A percentile compares a stretch with the other conserved stretches of the same genome.
phyloP scores from a whole-genome alignment of 768 basidiomycete species.

The Grammothele lineata region DNA sequence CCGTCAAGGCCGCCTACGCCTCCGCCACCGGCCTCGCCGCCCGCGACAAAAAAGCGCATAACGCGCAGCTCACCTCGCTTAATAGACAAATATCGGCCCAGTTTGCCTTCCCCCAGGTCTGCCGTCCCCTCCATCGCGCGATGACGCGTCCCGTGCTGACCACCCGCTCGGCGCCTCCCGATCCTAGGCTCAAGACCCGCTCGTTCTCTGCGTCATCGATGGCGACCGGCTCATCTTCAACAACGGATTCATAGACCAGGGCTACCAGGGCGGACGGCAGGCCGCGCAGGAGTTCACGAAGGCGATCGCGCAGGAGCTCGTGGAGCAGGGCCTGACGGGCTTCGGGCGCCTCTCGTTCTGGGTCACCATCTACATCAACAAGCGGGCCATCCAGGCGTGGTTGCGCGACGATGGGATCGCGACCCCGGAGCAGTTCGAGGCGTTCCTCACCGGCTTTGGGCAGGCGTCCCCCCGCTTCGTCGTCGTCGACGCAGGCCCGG shows the following conservation, averaged over 20 bases:
- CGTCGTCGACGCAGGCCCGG: conserved; percentile 63
- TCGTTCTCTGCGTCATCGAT: conserved; percentile 73
- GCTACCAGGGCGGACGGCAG: conserved; percentile 58
- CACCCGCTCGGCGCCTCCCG: not conserved
- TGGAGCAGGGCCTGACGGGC: conserved; percentile 55
- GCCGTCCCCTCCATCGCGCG: conserved; percentile 1
- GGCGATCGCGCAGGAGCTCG: conserved; percentile 63
- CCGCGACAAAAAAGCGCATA: conserved; percentile 61
- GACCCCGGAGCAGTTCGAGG: conserved; percentile 60
- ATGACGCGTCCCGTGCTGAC: too few species aligned
- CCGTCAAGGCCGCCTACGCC: conserved; percentile 71
- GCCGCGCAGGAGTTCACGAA: conserved; percentile 63
- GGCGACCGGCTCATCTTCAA: conserved; percentile 69
- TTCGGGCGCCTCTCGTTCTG: conserved; percentile 70
- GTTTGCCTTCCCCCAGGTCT: conserved; percentile 47
- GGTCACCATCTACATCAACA: conserved; percentile 72
- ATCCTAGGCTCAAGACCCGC: conserved; percentile 57
- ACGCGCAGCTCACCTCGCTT: conserved; percentile 59
- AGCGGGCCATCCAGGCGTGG: conserved; percentile 45
- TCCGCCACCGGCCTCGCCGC: conserved; percentile 58
- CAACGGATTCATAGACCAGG: conserved; percentile 53
- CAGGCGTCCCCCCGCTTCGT: conserved; percentile 70
- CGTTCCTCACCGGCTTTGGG: conserved; percentile 60
- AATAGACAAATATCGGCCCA: conserved; percentile 55
- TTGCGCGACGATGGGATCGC: conserved; percentile 53